phyloP scores from a whole-genome alignment of 2,329 filamentous ascomycete genomes.

The Trichophyton rubrum region DNA sequence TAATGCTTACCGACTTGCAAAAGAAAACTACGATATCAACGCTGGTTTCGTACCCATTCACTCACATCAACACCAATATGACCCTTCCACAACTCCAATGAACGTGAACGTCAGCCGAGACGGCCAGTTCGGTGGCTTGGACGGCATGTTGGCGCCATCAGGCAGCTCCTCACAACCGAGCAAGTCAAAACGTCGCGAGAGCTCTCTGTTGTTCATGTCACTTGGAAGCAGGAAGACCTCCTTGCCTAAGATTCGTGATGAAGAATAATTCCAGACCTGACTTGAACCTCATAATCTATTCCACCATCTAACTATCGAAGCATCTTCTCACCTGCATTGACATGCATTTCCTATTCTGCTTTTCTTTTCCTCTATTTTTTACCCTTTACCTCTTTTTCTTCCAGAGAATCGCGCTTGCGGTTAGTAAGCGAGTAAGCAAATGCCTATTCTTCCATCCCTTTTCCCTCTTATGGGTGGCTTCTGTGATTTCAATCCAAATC shows the following conservation, averaged over 20 bases:
- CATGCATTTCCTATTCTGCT: neutral
- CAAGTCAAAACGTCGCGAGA: constrained; percentile 38
- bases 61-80: constrained; percentile 17
- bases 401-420: neutral
- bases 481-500: neutral
- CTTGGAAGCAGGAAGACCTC: constrained; percentile 21
- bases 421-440: neutral
- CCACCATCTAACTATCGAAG: neutral
- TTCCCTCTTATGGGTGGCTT: neutral
- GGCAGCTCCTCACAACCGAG: constrained; percentile 12
- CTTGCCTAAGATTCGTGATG: constrained; percentile 16
- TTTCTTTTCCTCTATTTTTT: neutral
- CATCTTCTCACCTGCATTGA: neutral
- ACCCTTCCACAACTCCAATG: neutral
- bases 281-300: neutral
- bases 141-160: constrained; percentile 30
- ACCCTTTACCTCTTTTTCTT: neutral
- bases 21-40: constrained; percentile 30
- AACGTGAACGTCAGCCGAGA: neutral
- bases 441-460: neutral
- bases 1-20: constrained; percentile 16
- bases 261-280: constrained; percentile 1
- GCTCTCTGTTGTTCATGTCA: constrained; percentile 37
- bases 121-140: constrained; percentile 21
- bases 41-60: constrained; percentile 41